phyloP scores from a whole-genome alignment of 305 asterid species.

The Rubia tinctorum region DNA sequence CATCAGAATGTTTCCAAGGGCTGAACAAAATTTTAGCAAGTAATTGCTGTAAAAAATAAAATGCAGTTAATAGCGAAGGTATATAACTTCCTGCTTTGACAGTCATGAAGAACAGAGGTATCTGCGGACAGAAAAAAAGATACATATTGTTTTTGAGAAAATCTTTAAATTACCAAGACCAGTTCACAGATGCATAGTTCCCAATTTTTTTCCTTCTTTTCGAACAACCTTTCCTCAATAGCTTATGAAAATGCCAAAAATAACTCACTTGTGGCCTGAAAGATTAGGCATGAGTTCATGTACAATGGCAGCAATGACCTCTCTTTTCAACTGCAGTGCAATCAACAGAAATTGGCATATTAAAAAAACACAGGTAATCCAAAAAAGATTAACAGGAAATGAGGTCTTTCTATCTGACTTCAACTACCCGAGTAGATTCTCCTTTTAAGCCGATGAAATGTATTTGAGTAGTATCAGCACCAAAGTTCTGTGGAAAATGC shows the following conservation, averaged over 20 bases:
- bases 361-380: background rate
- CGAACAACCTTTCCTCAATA: background rate
- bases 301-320: slow-evolving; percentile 86
- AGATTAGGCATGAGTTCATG: slow-evolving; percentile 97
- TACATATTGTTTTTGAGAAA: background rate
- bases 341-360: background rate
- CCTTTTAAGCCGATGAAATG: slow-evolving; percentile 97
- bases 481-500: slow-evolving; percentile 96
- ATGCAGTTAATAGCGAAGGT: background rate
- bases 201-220: background rate
- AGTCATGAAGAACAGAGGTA: background rate
- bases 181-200: background rate
- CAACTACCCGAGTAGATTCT: slow-evolving; percentile 95
- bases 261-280: slow-evolving; percentile 96
- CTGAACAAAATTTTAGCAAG: background rate
- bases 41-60: too few relatives aligned
- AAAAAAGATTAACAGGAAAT: slow-evolving; percentile 5
- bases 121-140: background rate
- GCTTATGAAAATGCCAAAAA: background rate
- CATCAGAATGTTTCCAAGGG: background rate
- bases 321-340: slow-evolving; percentile 77
- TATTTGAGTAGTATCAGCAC: slow-evolving; percentile 81
- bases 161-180: background rate
- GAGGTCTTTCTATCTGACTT: background rate
- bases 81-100: background rate